Percentiles rank a stretch among this genome's conserved stretches.
Evolutionary conservation across 768 basidiomycete species (phyloP).

Genomic region (Russula ochroleuca): DNA sequence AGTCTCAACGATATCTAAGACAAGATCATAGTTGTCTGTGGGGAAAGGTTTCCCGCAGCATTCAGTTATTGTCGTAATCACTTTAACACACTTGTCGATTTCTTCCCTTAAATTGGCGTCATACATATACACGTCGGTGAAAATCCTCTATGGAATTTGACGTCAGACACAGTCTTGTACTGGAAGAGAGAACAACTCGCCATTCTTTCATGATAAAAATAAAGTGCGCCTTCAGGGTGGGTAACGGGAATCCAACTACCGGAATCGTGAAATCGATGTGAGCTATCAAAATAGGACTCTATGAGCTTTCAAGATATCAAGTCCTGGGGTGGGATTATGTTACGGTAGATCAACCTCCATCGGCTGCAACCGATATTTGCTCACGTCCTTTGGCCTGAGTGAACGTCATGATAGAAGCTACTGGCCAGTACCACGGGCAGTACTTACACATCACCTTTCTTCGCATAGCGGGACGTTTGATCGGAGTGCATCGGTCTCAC

Average conservation of each 20-base stretch:
- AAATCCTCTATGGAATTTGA: slow-evolving; percentile 1
- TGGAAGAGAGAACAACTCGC: not conserved
- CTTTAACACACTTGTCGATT: not conserved
- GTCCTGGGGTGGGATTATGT: not conserved
- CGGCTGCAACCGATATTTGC: not conserved
- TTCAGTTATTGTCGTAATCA: not conserved
- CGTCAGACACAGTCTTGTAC: not conserved
- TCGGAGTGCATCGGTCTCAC: slow-evolving; percentile 13
- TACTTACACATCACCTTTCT: slow-evolving; percentile 14
- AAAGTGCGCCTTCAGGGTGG: slow-evolving; percentile 13
- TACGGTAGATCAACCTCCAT: slow-evolving; percentile 1
- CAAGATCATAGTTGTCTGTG: not conserved
- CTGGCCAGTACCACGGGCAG: not conserved
- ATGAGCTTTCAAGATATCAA: not conserved
- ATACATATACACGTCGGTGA: slow-evolving; percentile 22
- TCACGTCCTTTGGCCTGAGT: not conserved
- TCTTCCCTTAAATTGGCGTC: slow-evolving; percentile 1
- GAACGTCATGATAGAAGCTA: not conserved
- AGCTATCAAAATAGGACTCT: not conserved
- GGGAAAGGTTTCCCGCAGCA: not conserved
- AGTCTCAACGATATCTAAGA: slow-evolving; percentile 6
- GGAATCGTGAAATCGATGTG: not conserved
- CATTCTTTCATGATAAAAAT: slow-evolving; percentile 7
- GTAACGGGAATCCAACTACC: slow-evolving; percentile 5
- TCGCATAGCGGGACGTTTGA: slow-evolving; percentile 17